Evolutionary conservation across 2,329 filamentous ascomycete genomes (phyloP), one percentile per base, ranked within the genome.

Genomic region (Cercospora berteroae): DNA sequence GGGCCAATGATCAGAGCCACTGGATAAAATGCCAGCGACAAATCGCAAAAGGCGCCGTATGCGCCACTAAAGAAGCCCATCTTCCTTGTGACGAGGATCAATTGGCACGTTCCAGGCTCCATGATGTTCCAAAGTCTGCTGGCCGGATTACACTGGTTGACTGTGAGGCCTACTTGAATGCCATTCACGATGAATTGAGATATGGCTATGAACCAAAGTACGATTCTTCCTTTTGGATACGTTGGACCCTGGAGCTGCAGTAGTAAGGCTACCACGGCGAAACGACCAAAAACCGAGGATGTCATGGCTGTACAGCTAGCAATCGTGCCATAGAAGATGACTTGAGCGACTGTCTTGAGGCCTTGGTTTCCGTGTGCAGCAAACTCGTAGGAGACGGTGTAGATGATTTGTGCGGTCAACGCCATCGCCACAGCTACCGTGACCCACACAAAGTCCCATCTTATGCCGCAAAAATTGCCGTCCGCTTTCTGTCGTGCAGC

Each of bases 21-120:
- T 25, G 69, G 69, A 50, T 70, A 70, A 5, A 69, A 44, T 12
- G 69, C 69, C n/a, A 70, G 67, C 20, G 59, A 66, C 36, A 70
- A 52, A 59, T 70, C 69, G 9, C 62, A 55, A 44, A 67, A 69
- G n/a, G 69, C 67, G 10, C 69, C 69, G 39, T 64, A 61, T 16
- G 42, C 44, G 5, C 67, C 67, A 12, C 64, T 50, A 25, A 69
- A 61, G 58, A 63, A 66, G 36, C 67, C 58, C 44, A 61, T 62
- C 18, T 67, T 55, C 20, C 59, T 50, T 10, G 44, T 65, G 36
- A 62, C 31, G 4, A 48, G 9, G 20, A 55, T 63, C 16, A 52
- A 18, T 18, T 52, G 23, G 58, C 67, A 69, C 9, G 12, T 42
- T 7, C 67, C 67, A 7, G 55, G 61, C 18, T 29, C 44, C 18